These are phyloP conservation scores for Sphaerulina vaccinii DNA, from an alignment of 2,329 filamentous ascomycete genomes.

Conservation along the genomic window DNA sequence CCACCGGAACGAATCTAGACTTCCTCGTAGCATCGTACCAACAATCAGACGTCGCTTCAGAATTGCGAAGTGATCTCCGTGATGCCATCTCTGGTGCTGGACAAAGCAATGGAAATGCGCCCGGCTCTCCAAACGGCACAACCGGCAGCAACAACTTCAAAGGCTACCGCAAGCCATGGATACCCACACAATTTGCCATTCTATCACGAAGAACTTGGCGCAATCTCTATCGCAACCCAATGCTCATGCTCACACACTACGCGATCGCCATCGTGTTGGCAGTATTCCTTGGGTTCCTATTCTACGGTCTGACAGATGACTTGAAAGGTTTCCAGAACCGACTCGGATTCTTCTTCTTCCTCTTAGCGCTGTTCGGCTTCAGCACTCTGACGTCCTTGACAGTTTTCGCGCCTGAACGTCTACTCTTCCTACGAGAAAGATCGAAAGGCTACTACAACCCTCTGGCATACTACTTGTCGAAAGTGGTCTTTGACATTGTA, in stretches of 20 bases:
- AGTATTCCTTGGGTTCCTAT: constrained; percentile 90
- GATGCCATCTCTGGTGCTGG: constrained; percentile 64
- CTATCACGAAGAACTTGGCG: constrained; percentile 90
- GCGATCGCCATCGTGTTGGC: constrained; percentile 93
- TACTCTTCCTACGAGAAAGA: constrained; percentile 87
- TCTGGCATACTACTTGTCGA: constrained; percentile 88
- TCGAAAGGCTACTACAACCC: constrained; percentile 97
- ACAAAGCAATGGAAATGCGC: constrained; percentile 61
- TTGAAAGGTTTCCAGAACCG: constrained; percentile 98
- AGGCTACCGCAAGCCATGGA: constrained; percentile 79
- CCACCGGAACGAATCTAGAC: constrained; percentile 76
- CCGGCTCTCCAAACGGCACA: constrained; percentile 53
- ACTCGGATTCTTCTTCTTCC: constrained; percentile 95
- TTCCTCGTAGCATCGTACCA: constrained; percentile 73
- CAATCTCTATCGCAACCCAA: constrained; percentile 94
- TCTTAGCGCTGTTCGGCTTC: constrained; percentile 93
- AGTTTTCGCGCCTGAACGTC: constrained; percentile 85
- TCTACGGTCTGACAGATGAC: constrained; percentile 93
- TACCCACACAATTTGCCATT: constrained; percentile 80
- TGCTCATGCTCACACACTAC: constrained; percentile 98
- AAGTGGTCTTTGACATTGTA: constrained; percentile 97
- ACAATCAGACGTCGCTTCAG: constrained; percentile 71
- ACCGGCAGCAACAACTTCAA: constrained; percentile 55
- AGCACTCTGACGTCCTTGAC: constrained; percentile 91
- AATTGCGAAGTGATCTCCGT: constrained; percentile 75